phyloP scores from a whole-genome alignment of 148 eudicot genomes.

The Arctostaphylos glauca region DNA sequence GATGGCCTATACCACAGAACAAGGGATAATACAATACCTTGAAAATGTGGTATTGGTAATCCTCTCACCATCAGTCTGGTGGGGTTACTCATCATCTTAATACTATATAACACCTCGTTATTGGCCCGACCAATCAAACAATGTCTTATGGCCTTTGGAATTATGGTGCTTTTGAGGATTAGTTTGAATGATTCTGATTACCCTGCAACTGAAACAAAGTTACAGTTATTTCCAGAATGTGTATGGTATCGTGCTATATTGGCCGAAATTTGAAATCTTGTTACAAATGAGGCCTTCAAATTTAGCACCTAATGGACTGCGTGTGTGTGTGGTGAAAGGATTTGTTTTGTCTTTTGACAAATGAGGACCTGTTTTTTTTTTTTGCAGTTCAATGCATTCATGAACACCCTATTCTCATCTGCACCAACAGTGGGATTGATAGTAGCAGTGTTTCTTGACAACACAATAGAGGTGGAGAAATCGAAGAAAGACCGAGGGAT shows the following conservation, averaged over 20 bases:
- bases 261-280: neutral
- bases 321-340: no score
- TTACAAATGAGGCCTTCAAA: neutral
- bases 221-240: neutral
- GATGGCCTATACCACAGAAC: neutral
- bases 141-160: neutral
- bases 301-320: neutral
- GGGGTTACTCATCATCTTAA: neutral
- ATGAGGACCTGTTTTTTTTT: neutral
- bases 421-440: constrained; percentile 85
- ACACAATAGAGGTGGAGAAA: constrained; percentile 88
- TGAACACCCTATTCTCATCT: constrained; percentile 84
- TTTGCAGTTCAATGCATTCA: constrained; percentile 88
- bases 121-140: neutral
- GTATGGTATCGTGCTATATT: neutral
- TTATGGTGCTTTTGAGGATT: neutral
- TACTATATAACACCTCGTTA: neutral
- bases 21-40: neutral
- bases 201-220: neutral
- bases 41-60: neutral
- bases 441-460: constrained; percentile 88
- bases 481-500: constrained; percentile 94
- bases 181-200: neutral
- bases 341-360: no score
- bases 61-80: neutral